Evolutionary conservation across 1,139 yeast genomes (phyloP), one percentile per base, ranked within the genome.

Genomic region (Suhomyces coccinellae): DNA sequence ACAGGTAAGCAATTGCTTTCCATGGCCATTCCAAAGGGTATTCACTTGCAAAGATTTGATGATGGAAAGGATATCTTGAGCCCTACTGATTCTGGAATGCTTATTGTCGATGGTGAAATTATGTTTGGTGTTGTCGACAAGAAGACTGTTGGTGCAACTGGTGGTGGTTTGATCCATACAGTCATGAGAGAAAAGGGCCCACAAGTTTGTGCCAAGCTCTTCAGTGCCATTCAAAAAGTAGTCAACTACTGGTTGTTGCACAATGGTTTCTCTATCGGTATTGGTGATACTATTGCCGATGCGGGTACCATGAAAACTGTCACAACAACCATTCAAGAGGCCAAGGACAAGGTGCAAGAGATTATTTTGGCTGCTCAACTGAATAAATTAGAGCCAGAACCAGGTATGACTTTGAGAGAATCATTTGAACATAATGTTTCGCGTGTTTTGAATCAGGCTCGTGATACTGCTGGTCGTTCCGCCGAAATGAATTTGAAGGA

Each of bases 251-350:
- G 99, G 99, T 77, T 95, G 52, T 76, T 95, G 47, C 99, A 95
- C 64, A 88, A 88, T 61, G 98, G 99, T 47, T 95, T 95, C 71
- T 90, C 98, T 14, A 95, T 95, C 59, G 99, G 99, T 80, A 93
- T 95, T 69, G 99, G 99, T 77, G 99, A 95, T 70, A 95, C 99
- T 4, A 93, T 95, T 73, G 99, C 99, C 40, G 99, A 95, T 75
- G 82, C 91, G n/a, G 85, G 81, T 36, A 93, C 99, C 32, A 95
- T 95, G 97, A 83, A 85, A 57, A 85, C 85, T 54, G 90, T 95
- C 57, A 93, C 97, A 1, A 83, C 86, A 47, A 91, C 98, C 2
- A 95, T 95, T 69, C 84, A 89, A 48, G 90, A 85, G 52, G 99
- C 99, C 15, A 93, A 93, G 66, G 80, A 79, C 44, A 88, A 91